A percentile compares a stretch with the other conserved stretches of the same genome.
phyloP scores from a whole-genome alignment of 2,329 filamentous ascomycete species.

The Podosphaera xanthii region DNA sequence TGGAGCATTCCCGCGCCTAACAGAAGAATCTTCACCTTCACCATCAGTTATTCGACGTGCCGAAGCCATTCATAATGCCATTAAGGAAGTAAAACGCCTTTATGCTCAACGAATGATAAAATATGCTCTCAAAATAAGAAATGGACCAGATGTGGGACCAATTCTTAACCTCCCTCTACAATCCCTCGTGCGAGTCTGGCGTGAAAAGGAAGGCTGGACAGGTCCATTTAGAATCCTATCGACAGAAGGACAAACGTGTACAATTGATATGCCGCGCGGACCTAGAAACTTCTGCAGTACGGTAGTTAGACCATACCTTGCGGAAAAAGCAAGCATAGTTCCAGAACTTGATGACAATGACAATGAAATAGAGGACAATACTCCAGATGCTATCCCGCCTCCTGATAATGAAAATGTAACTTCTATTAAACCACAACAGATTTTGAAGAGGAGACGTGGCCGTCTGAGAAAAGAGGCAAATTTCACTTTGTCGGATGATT shows the following conservation, averaged over 20 bases:
- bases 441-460: too few relatives aligned
- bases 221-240: conserved; percentile 3
- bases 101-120: conserved; percentile 1
- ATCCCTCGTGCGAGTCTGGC: conserved; percentile 3
- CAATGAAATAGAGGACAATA: background rate
- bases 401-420: background rate
- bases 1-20: conserved; percentile 2
- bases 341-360: background rate
- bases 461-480: background rate
- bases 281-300: conserved; percentile 1
- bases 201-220: conserved; percentile 2
- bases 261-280: conserved; percentile 1
- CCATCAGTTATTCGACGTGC: conserved; percentile 1
- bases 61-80: conserved; percentile 2
- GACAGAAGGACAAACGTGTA: conserved; percentile 2
- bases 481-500: background rate
- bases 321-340: background rate
- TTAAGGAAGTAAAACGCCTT: conserved; percentile 1
- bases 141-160: background rate
- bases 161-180: conserved; percentile 1
- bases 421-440: background rate
- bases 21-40: conserved; percentile 1
- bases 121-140: conserved; percentile 2
- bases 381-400: background rate
- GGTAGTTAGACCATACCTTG: conserved; percentile 3